These are phyloP conservation scores for Petunia axillaris DNA, from an alignment of 257 asterid species.

Conservation along the genomic window DNA sequence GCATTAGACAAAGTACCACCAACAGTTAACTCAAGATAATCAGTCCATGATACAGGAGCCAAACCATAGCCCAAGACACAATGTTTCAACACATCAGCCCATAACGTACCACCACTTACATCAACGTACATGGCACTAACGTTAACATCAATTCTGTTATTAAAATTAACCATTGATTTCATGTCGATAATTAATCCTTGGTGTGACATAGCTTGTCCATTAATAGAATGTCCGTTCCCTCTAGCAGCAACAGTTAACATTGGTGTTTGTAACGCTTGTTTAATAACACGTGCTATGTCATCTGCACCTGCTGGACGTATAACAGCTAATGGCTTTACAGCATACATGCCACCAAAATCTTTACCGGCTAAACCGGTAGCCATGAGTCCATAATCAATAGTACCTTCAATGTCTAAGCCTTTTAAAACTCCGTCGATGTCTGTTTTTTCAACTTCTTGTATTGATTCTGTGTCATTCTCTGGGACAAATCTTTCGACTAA, in stretches of 20 bases:
- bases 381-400: constrained; percentile 39
- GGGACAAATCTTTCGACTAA: constrained; percentile 56
- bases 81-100: constrained; percentile 75
- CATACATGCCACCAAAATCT: constrained; percentile 79
- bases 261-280: constrained; percentile 51
- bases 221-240: constrained; percentile 95
- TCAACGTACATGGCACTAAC: constrained; percentile 45
- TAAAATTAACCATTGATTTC: constrained; percentile 44
- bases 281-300: constrained; percentile 65
- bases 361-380: constrained; percentile 39
- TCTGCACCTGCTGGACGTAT: constrained; percentile 49
- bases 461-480: constrained; percentile 59
- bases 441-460: constrained; percentile 42
- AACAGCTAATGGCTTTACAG: constrained; percentile 65
- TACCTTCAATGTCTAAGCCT: constrained; percentile 56
- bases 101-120: constrained; percentile 92
- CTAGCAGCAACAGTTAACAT: constrained; percentile 85
- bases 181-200: constrained; percentile 72
- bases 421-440: constrained; percentile 36
- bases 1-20: constrained; percentile 96
- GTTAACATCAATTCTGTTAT: constrained; percentile 43
- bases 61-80: constrained; percentile 62
- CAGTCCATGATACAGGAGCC: constrained; percentile 94
- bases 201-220: constrained; percentile 96
- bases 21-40: constrained; percentile 79